phyloP scores from a whole-genome alignment of 306 rosid species.

The Alnus glutinosa region DNA sequence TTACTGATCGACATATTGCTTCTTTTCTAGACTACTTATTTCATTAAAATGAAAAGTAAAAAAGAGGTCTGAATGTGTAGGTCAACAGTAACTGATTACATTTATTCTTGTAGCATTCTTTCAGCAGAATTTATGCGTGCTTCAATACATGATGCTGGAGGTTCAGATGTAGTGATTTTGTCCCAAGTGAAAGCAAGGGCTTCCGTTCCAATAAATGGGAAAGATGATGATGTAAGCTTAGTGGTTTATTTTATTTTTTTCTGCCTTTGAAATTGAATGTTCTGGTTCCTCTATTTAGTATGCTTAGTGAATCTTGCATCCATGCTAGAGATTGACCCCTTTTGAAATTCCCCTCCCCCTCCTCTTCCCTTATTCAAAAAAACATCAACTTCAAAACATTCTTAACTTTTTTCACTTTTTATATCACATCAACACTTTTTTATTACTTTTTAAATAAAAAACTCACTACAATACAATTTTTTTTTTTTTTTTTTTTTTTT shows the following conservation, averaged over 20 bases:
- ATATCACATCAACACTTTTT: no score
- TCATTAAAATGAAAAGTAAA: neutral
- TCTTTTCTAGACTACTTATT: neutral
- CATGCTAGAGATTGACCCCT: no score
- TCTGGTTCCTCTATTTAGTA: constrained; percentile 3
- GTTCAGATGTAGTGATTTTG: constrained; percentile 64
- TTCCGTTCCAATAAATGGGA: constrained; percentile 68
- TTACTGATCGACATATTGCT: neutral
- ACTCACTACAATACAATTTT: no score
- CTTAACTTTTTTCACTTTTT: no score
- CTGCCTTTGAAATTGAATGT: neutral
- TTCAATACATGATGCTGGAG: constrained; percentile 75
- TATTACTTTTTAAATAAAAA: no score
- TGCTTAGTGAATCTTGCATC: neutral
- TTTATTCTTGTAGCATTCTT: constrained; percentile 90
- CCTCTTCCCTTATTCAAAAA: no score
- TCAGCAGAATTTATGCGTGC: constrained; percentile 88
- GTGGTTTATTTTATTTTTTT: constrained; percentile 1
- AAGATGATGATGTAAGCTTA: constrained; percentile 70
- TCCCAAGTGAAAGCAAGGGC: constrained; percentile 81
- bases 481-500: no score
- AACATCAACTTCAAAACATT: no score
- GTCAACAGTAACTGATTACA: constrained; percentile 43
- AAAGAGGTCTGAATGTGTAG: neutral
- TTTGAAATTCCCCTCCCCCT: no score